phyloP scores from a whole-genome alignment of 1,284 basidiomycete species.

The Ganoderma sinense region DNA sequence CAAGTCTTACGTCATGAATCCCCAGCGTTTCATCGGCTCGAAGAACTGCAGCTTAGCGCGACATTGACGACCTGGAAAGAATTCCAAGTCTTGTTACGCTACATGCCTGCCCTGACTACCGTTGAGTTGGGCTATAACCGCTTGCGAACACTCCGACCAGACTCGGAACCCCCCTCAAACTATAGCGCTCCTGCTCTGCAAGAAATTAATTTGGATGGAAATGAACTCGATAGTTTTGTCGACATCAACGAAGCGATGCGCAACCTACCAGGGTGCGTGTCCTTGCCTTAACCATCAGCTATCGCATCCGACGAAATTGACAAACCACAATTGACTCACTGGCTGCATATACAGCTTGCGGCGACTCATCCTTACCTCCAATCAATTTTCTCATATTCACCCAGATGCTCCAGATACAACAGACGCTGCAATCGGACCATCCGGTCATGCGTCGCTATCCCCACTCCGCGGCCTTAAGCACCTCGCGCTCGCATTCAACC shows the following conservation, averaged over 20 bases:
- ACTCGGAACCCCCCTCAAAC: neutral
- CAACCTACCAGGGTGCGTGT: conserved; percentile 58
- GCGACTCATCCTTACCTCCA: conserved; percentile 76
- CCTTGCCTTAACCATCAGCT: conserved; percentile 1
- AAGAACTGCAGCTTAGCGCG: conserved; percentile 80
- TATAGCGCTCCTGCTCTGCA: conserved; percentile 46
- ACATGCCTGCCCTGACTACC: conserved; percentile 67
- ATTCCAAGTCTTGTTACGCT: conserved; percentile 57
- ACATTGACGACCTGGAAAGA: conserved; percentile 78
- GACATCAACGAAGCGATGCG: conserved; percentile 56
- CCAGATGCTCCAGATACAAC: conserved; percentile 2
- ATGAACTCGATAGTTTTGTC: conserved; percentile 69
- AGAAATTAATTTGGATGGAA: conserved; percentile 80
- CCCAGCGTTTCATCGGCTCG: conserved; percentile 61
- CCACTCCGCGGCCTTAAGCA: conserved; percentile 46
- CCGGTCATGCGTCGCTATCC: conserved; percentile 32
- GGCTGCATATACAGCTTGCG: conserved; percentile 52
- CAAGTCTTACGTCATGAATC: conserved; percentile 38
- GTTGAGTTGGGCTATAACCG: conserved; percentile 85
- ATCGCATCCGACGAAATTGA: conserved; percentile 9
- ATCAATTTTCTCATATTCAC: conserved; percentile 57
- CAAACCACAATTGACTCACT: conserved; percentile 23
- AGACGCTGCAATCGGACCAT: neutral
- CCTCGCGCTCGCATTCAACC: conserved; percentile 73
- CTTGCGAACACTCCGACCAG: conserved; percentile 50